Evolutionary conservation across 2,329 filamentous ascomycete species (phyloP).

Genomic region (Ophiocordyceps australis): DNA sequence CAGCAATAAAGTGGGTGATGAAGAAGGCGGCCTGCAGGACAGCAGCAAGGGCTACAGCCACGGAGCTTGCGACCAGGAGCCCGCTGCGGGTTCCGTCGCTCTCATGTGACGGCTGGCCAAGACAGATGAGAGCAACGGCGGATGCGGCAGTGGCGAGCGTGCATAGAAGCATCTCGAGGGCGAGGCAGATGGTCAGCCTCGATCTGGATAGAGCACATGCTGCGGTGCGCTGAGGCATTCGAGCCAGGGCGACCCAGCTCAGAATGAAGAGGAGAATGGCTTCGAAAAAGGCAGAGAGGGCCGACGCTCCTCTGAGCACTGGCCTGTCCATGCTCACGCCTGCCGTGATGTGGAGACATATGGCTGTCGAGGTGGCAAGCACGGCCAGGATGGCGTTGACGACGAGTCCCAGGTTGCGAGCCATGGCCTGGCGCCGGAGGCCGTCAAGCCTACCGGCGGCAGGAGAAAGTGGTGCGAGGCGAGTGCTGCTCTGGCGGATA

Average conservation of each 20-base stretch:
- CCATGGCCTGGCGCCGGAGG: conserved; percentile 3
- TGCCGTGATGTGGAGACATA: conserved; percentile 6
- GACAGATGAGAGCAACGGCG: conserved; percentile 21
- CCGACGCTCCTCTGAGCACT: conserved; percentile 5
- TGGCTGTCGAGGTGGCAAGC: conserved; percentile 4
- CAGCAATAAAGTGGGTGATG: conserved; percentile 21
- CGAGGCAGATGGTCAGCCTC: conserved; percentile 9
- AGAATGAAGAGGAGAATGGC: conserved; percentile 8
- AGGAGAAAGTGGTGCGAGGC: neutral
- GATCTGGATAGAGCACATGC: conserved; percentile 7
- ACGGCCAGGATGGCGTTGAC: conserved; percentile 5
- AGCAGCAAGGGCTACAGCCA: conserved; percentile 25
- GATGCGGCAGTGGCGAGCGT: conserved; percentile 25
- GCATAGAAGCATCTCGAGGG: conserved; percentile 17
- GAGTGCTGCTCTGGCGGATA: neutral
- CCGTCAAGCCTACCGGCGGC: conserved; percentile 2
- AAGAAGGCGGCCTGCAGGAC: conserved; percentile 29
- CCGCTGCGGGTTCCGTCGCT: conserved; percentile 3
- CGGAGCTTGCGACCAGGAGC: conserved; percentile 24
- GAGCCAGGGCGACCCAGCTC: conserved; percentile 15
- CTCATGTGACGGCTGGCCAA: conserved; percentile 8
- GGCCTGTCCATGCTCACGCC: conserved; percentile 2
- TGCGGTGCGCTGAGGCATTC: conserved; percentile 5
- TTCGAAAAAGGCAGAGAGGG: conserved; percentile 11
- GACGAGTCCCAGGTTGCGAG: conserved; percentile 1